phyloP scores from a whole-genome alignment of 768 basidiomycete genomes.

The Amanita polypyramis region DNA sequence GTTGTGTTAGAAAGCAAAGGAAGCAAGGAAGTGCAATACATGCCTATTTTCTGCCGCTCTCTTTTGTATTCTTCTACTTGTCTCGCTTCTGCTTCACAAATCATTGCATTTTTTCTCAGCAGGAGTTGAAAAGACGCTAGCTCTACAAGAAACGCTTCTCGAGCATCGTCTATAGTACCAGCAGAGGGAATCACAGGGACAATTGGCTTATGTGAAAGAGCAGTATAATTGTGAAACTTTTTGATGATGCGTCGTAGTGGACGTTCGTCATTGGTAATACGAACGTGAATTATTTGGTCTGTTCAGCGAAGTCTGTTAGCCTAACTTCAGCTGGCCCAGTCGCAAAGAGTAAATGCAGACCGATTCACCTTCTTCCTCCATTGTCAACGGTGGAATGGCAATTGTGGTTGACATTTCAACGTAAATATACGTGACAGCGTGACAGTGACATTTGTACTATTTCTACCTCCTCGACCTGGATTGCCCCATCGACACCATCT shows the following conservation, averaged over 20 bases:
- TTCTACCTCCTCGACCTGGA: constrained; percentile 11
- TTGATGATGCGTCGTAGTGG: constrained; percentile 69
- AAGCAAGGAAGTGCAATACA: constrained; percentile 14
- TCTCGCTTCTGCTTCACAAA: constrained; percentile 76
- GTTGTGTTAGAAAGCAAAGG: constrained; percentile 1
- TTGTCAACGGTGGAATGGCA: constrained; percentile 34
- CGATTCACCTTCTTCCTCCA: constrained; percentile 53
- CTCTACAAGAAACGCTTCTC: constrained; percentile 73
- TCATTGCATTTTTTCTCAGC: constrained; percentile 71
- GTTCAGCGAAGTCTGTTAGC: constrained; percentile 19
- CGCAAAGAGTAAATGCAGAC: neutral
- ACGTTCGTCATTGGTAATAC: constrained; percentile 78
- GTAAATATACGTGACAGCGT: neutral
- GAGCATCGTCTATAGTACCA: constrained; percentile 47
- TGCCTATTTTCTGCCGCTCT: constrained; percentile 65
- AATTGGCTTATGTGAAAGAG: constrained; percentile 40
- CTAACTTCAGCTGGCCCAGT: constrained; percentile 9
- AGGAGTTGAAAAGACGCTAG: constrained; percentile 65
- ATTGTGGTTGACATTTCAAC: neutral
- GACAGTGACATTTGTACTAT: neutral
- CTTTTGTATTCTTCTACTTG: constrained; percentile 79
- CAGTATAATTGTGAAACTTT: constrained; percentile 68
- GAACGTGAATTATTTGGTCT: constrained; percentile 75
- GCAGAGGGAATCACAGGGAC: constrained; percentile 21
- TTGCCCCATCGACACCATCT: constrained; percentile 38